Evolutionary conservation across 306 rosid genomes (phyloP), one percentile per base, ranked within the genome.

Genomic region (Cicer yamashitae): DNA sequence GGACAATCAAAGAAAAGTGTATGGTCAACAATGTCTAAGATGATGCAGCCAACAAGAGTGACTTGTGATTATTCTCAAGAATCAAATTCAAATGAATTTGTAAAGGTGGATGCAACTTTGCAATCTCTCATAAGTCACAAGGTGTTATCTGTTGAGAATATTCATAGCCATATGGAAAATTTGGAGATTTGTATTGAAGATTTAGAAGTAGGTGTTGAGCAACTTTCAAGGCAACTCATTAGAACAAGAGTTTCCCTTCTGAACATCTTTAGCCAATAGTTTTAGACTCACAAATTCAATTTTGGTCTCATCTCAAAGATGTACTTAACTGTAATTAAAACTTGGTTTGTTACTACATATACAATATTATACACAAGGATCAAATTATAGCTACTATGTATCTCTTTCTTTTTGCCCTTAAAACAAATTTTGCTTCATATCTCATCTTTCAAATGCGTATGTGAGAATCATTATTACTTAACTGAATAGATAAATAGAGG

Each of bases 211-310:
- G 67, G 34, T 20, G 45, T 78, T 51, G 73, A 77, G 44, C 14
- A 34, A 22, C 74, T 78, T 14, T 74, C 64, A 43, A 82, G 86
- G 80, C 38, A 78, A 60, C 80, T 82, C 75, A 73, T 78, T 6
- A 78, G 70, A 52, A 77, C 86, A 17, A 78, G 82, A 78, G 79
- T 82, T 41, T 57, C 82, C 72, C 86, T 82, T 41, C 86, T 82
- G 22, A 82, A 82, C 73, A 58, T 77, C 73, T 44, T 82, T 47
- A 77, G 48, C 72, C 54, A 67, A 25, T 68, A 74, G 76, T 38
- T 54, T 10, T 30, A 47, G 58, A 71, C 8, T 56, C 67, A 13
- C 54, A 51, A 50, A 50, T 41, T 73, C 48, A 67, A 58, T 8
- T 77, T 13, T 56, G 66, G 79, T 50, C 53, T 20, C 67, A 53